A percentile compares a stretch with the other conserved stretches of the same genome.
Conservation (phyloP, 306 rosid species). For the Sophora flavescens region DNA sequence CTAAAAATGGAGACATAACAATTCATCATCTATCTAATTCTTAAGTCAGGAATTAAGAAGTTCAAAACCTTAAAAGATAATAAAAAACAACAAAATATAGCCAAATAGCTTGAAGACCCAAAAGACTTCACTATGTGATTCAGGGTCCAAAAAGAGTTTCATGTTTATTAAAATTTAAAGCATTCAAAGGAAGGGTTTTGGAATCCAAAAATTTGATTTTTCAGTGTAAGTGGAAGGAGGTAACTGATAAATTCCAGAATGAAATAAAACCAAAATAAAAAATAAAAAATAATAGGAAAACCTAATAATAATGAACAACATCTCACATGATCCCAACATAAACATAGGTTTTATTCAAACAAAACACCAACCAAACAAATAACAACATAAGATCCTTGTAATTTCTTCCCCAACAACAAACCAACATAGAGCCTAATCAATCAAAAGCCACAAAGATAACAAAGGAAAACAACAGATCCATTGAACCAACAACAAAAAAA, state of each 20-base stretch:
- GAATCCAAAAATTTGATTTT: not conserved
- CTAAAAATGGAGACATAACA: not conserved
- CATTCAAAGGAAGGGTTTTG: slow-evolving; percentile 5
- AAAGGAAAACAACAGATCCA: slow-evolving; percentile 55
- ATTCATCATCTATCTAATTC: slow-evolving; percentile 9
- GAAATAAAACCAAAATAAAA: not conserved
- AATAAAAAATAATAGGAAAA: not conserved
- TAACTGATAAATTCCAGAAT: not conserved
- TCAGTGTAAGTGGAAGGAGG: not conserved
- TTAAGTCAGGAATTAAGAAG: slow-evolving; percentile 13
- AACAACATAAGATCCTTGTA: slow-evolving; percentile 20
- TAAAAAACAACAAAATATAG: not conserved
- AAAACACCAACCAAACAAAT: not conserved
- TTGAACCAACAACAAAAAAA: slow-evolving; percentile 32
- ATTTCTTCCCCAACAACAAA: slow-evolving; percentile 11
- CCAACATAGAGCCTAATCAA: slow-evolving; percentile 36
- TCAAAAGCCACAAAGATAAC: slow-evolving; percentile 26
- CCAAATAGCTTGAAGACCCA: slow-evolving; percentile 21
- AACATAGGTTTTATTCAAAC: not conserved
- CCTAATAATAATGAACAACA: not conserved
- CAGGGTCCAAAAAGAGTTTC: not conserved
- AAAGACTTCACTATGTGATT: not conserved
- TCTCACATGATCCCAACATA: slow-evolving; percentile 25
- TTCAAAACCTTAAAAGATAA: not conserved
- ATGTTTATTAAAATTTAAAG: not conserved